Percentiles rank a stretch among this genome's conserved stretches.
Evolutionary conservation across 2,329 filamentous ascomycete genomes (phyloP).

Genomic region (Cercospora sp.): DNA sequence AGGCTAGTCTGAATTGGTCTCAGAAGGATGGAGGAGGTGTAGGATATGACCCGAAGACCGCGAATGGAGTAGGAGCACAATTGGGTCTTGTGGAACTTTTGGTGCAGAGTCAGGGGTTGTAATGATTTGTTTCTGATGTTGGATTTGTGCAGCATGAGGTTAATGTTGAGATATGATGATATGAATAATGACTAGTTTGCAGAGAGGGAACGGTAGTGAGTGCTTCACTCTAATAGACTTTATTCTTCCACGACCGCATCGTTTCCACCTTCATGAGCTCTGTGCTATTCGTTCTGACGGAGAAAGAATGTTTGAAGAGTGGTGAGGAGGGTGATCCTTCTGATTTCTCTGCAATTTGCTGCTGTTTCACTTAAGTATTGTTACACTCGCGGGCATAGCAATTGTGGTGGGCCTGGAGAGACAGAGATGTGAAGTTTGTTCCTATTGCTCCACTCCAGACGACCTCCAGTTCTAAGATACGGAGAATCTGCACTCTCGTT

Average conservation of each 20-base stretch:
- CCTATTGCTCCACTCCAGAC: background rate
- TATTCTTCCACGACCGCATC: too few species aligned
- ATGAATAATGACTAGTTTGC: background rate
- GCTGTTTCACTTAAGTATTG: background rate
- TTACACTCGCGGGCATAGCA: background rate
- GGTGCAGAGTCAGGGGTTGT: background rate
- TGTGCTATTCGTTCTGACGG: background rate
- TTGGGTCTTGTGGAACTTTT: slow-evolving; percentile 7
- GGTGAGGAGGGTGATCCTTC: background rate
- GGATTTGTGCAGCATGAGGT: background rate
- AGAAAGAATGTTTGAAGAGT: too few species aligned
- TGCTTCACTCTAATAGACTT: background rate
- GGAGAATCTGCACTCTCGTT: background rate
- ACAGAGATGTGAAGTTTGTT: background rate
- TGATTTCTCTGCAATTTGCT: background rate
- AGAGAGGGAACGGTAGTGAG: background rate
- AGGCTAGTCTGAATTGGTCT: background rate
- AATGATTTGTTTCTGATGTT: background rate
- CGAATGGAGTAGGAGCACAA: background rate
- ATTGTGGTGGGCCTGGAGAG: background rate
- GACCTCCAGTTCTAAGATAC: background rate
- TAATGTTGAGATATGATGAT: background rate
- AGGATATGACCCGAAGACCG: background rate
- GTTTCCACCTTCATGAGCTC: background rate
- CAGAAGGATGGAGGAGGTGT: background rate